Evolutionary conservation across 2,329 filamentous ascomycete genomes (phyloP).

Genomic region (Leptoxyphium fumago): DNA sequence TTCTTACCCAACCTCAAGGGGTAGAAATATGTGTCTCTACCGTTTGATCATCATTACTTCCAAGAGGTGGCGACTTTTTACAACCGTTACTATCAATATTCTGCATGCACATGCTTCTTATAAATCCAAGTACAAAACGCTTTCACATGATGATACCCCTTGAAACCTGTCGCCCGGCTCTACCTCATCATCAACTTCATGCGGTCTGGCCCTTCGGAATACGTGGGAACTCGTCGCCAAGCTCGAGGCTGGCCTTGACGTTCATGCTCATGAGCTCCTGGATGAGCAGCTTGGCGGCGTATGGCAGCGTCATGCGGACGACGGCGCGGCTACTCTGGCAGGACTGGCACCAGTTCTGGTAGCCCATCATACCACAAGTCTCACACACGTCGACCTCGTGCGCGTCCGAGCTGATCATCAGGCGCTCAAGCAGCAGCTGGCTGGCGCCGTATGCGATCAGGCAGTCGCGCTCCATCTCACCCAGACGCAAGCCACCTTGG

Average conservation of each 20-base stretch:
- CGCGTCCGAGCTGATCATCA: slow-evolving; percentile 89
- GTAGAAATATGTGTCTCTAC: too few species aligned
- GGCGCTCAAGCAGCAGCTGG: slow-evolving; percentile 76
- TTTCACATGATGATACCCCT: too few species aligned
- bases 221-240: slow-evolving; percentile 80
- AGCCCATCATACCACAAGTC: slow-evolving; percentile 86
- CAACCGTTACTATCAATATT: too few species aligned
- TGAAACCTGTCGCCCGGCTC: too few species aligned
- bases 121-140: too few species aligned
- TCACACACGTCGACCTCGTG: slow-evolving; percentile 90
- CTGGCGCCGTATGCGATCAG: slow-evolving; percentile 92
- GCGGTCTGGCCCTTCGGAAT: too few species aligned
- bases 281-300: slow-evolving; percentile 88
- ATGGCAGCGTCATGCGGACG: slow-evolving; percentile 89
- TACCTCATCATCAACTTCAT: too few species aligned
- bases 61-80: too few species aligned
- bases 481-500: slow-evolving; percentile 80
- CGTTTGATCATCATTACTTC: too few species aligned
- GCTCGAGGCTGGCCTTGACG: slow-evolving; percentile 77
- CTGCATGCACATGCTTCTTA: too few species aligned
- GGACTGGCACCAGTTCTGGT: slow-evolving; percentile 85
- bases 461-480: slow-evolving; percentile 98
- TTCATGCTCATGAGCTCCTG: slow-evolving; percentile 98
- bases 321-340: slow-evolving; percentile 77
- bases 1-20: too few species aligned